Evolutionary conservation across 1,284 basidiomycete genomes (phyloP), one percentile per base, ranked within the genome.

Genomic region (Cutaneotrichosporon sp.): DNA sequence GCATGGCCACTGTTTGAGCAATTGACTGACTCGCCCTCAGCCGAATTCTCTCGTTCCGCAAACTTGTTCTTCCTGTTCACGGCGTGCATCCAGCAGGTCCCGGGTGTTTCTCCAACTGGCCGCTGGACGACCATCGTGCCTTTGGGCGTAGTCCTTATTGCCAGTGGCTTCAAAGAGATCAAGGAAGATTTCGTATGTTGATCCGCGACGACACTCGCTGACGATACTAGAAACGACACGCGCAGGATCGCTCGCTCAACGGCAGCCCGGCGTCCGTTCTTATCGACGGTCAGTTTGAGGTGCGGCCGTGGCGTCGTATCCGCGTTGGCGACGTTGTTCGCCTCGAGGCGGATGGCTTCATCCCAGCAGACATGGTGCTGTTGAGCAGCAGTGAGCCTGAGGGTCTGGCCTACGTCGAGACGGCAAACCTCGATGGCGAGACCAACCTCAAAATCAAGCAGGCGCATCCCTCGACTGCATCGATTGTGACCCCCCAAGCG

Each of bases 361-460:
- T 98, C 61, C 93, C 96, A 0, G 94, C 96, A 7, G 96, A 98
- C 74, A 80, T 97, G 69, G 74, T 97, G 3, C 78, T 98, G 34
- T 66, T 98, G 43, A 86, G 85, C 61, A 90, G 88, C 36, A 91
- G 88, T 64, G 96, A 98, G 71, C 94, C 96, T 0, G 94, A 98
- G 70, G 93, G 96, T 0, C 78, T 97, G 41, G 97, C 93, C 65
- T 98, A 97, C 68, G 90, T 98, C 59, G 94, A 98, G 75, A 98
- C 94, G 0, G 88, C 89, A 33, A 98, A 99, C 72, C 80, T 99
- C 20, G 96, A 98, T 67, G 94, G 90, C 21, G 94, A 98, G 78
- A 99, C 96, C 5, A 98, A 98, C 69, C 80, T 98, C 62, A 99
- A 98, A 79, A 97, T 98, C 77, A 97, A 98, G 72, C 93, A 98